These are phyloP conservation scores for Zymoseptoria brevis DNA, from an alignment of 2,329 filamentous ascomycete genomes.

Conservation along the genomic window DNA sequence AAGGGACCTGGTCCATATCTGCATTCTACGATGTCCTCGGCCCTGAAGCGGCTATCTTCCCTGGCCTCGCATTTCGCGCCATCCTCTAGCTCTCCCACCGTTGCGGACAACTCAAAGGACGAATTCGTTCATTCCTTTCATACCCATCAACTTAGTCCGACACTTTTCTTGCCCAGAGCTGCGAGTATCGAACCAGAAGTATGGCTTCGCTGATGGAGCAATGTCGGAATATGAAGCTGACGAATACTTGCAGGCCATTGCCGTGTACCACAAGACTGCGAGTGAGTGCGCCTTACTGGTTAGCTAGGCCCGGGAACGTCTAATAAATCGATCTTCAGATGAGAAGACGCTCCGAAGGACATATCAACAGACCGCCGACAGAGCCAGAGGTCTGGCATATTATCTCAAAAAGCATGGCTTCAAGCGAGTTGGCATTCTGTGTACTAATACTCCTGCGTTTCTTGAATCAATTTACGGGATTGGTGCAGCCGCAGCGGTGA, in stretches of 20 bases:
- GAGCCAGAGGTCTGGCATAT: constrained; percentile 80
- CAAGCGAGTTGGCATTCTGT: constrained; percentile 74
- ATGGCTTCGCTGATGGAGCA: not conserved
- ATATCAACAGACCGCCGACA: constrained; percentile 76
- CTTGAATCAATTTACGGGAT: constrained; percentile 85
- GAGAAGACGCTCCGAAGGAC: constrained; percentile 63
- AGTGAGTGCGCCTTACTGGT: not conserved
- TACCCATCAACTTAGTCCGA: constrained; percentile 78
- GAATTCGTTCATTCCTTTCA: constrained; percentile 43
- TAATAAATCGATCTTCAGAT: constrained; percentile 31
- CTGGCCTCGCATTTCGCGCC: constrained; percentile 40
- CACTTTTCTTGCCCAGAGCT: constrained; percentile 77
- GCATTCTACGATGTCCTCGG: constrained; percentile 50
- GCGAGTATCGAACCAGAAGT: constrained; percentile 77
- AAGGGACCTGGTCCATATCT: not conserved
- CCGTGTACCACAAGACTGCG: constrained; percentile 17
- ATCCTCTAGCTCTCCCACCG: constrained; percentile 25
- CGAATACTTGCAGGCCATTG: constrained; percentile 8
- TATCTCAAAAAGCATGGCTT: constrained; percentile 68
- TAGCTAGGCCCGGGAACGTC: not conserved
- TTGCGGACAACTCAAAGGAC: constrained; percentile 17
- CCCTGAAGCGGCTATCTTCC: constrained; percentile 53
- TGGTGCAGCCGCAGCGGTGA: constrained; percentile 68
- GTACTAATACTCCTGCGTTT: constrained; percentile 90
- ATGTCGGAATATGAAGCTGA: not conserved